Conservation (phyloP, 169 alveolate species). For the Eimeria brunetti region DNA sequence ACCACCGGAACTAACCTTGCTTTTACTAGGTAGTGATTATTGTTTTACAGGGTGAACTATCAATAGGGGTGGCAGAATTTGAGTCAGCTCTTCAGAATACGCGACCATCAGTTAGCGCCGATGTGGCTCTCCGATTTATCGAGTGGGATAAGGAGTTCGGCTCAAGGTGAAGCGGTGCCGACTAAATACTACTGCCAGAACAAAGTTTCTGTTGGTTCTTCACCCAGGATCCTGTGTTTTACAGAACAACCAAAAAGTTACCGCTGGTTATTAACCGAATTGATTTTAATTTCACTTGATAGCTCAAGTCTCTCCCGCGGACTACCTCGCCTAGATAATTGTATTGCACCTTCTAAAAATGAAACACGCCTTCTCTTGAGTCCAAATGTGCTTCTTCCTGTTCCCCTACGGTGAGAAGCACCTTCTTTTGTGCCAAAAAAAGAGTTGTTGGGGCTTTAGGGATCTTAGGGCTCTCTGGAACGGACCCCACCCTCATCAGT, state of each 20-base stretch:
- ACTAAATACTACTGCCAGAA: background rate
- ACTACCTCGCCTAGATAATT: background rate
- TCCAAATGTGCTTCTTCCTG: background rate
- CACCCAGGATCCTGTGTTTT: background rate
- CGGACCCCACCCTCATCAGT: no score
- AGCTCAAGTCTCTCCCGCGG: background rate
- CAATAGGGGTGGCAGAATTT: slow-evolving; percentile 26
- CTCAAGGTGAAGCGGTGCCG: slow-evolving; percentile 2
- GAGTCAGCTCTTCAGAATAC: slow-evolving; percentile 36
- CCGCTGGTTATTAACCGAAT: background rate
- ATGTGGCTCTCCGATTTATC: slow-evolving; percentile 14
- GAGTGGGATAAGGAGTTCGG: slow-evolving; percentile 51
- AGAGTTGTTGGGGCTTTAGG: no score
- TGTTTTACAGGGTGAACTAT: slow-evolving; percentile 14
- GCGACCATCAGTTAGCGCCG: slow-evolving; percentile 48
- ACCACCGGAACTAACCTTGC: background rate
- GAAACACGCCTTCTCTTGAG: background rate
- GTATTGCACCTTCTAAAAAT: background rate
- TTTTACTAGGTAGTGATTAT: background rate
- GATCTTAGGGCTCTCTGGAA: no score
- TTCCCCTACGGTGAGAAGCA: no score
- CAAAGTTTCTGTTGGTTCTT: background rate
- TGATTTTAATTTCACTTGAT: background rate
- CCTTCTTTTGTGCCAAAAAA: no score
- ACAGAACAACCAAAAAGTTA: background rate